Evolutionary conservation across 139 green algal species (phyloP).

Genomic region (Haematococcus lacustris): DNA sequence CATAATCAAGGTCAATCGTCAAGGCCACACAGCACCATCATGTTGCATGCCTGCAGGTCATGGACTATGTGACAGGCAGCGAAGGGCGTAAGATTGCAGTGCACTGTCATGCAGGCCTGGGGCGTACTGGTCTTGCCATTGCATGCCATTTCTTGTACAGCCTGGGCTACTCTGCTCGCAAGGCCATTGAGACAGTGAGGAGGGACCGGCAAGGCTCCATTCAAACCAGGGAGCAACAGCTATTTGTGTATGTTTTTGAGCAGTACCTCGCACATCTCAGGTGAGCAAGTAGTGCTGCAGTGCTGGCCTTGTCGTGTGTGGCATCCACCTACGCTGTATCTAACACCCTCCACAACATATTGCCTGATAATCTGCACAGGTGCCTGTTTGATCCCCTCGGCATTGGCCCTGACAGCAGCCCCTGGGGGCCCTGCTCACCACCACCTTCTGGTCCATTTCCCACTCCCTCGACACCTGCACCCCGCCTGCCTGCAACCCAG

Average conservation of each 20-base stretch:
- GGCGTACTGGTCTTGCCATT: slow-evolving; percentile 57
- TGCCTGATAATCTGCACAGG: neutral
- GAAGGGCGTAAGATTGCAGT: slow-evolving; percentile 47
- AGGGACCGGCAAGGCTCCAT: slow-evolving; percentile 35
- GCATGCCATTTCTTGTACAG: slow-evolving; percentile 52
- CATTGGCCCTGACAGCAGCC: neutral
- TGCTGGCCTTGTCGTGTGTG: neutral
- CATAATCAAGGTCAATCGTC: too few relatives aligned
- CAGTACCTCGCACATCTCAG: slow-evolving; percentile 52
- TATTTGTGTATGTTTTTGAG: slow-evolving; percentile 58
- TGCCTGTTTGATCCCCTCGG: neutral
- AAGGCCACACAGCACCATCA: too few relatives aligned
- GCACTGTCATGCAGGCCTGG: slow-evolving; percentile 66
- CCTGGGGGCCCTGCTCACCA: neutral
- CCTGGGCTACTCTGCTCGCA: neutral
- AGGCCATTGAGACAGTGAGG: slow-evolving; percentile 35
- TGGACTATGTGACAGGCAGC: slow-evolving; percentile 37
- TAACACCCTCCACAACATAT: neutral
- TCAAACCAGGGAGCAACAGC: slow-evolving; percentile 46
- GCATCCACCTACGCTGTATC: neutral
- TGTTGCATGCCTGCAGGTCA: slow-evolving; percentile 54
- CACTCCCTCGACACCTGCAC: too few relatives aligned
- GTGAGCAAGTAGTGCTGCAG: too few relatives aligned
- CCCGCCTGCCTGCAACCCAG: too few relatives aligned
- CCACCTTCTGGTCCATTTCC: neutral